phyloP scores from a whole-genome alignment of 352 stramenopile genomes.

The Phytopythium aichiense region DNA sequence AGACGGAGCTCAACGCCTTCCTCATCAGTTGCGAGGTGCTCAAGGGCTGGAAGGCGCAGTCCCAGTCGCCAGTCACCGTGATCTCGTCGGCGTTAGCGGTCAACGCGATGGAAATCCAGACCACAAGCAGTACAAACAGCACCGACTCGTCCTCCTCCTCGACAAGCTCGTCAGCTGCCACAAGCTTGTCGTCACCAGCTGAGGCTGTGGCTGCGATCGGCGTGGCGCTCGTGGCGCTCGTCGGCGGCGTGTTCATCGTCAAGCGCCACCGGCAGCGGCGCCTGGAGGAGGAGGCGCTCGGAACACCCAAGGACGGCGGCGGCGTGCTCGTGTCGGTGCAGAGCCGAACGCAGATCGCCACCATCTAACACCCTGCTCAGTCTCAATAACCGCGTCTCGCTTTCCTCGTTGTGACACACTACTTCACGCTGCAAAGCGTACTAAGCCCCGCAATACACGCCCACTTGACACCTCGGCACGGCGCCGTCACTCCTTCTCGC shows the following conservation, averaged over 20 bases:
- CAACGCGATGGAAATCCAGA: background rate
- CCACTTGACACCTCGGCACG: background rate
- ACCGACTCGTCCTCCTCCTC: background rate
- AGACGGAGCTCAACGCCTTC: conserved; percentile 57
- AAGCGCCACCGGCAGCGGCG: conserved; percentile 11
- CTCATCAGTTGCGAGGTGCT: conserved; percentile 55
- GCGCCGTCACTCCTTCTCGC: background rate
- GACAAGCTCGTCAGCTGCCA: conserved; percentile 5
- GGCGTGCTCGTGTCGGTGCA: conserved; percentile 27
- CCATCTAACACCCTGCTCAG: conserved; percentile 8
- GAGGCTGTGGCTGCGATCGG: background rate
- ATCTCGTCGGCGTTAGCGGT: background rate
- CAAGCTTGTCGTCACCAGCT: background rate
- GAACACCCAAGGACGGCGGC: conserved; percentile 15
- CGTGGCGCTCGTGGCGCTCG: conserved; percentile 18
- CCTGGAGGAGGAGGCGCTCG: conserved; percentile 12
- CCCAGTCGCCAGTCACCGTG: background rate
- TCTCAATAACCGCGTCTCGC: background rate
- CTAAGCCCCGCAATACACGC: background rate
- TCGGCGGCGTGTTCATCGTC: conserved; percentile 25
- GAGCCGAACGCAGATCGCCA: conserved; percentile 32
- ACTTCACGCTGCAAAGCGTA: background rate
- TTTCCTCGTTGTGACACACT: background rate
- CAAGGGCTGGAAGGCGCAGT: conserved; percentile 14
- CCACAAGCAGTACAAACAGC: background rate